Conservation (phyloP, 441 rosid species). For the Populus hybrid region DNA sequence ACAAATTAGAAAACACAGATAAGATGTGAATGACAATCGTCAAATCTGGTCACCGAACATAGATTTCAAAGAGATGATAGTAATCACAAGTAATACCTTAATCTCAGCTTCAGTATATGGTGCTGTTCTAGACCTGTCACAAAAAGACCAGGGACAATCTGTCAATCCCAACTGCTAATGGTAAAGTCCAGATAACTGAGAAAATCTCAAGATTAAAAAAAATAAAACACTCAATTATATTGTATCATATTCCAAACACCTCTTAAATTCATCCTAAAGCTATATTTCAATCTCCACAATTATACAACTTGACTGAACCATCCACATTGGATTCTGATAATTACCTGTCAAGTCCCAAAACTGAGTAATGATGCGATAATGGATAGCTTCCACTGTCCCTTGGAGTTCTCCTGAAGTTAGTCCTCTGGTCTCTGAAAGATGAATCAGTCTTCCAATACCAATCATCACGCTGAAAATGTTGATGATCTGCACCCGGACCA, state of each 20-base stretch:
- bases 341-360: conserved; percentile 93
- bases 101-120: no score
- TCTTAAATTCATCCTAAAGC: not conserved
- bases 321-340: not conserved
- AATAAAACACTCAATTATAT: not conserved
- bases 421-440: conserved; percentile 58
- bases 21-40: not conserved
- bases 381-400: conserved; percentile 55
- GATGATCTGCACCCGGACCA: conserved; percentile 63
- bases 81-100: conserved; percentile 35
- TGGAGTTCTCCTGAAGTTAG: conserved; percentile 54
- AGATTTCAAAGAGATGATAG: not conserved
- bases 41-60: not conserved
- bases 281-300: not conserved
- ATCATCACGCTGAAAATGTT: conserved; percentile 89
- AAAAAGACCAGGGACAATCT: conserved; percentile 7
- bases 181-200: not conserved
- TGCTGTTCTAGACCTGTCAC: conserved; percentile 55
- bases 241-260: not conserved
- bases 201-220: not conserved
- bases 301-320: conserved; percentile 2
- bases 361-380: conserved; percentile 89
- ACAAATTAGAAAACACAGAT: not conserved
- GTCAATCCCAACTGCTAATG: not conserved
- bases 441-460: conserved; percentile 93